These are phyloP conservation scores for Tylopilus sp. DNA, from an alignment of 768 basidiomycete species.

Conservation along the genomic window DNA sequence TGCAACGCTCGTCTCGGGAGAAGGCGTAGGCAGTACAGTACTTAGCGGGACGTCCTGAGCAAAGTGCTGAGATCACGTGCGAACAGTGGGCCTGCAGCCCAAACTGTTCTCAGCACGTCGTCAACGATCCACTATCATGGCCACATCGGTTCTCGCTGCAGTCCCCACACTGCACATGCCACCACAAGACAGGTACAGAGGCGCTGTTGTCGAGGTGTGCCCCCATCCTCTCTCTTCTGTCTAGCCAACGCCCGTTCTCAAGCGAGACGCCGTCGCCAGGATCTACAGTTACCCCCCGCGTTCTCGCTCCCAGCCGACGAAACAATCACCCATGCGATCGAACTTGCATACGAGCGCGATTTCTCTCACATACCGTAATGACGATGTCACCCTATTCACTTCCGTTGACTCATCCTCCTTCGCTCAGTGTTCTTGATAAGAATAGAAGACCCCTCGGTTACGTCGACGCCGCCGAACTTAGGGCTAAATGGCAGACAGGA, in stretches of 20 bases:
- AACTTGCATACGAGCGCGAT: constrained; percentile 89
- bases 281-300: constrained; percentile 82
- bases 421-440: constrained; percentile 65
- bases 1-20: not conserved
- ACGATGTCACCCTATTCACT: not conserved
- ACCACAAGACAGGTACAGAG: constrained; percentile 63
- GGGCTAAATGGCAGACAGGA: constrained; percentile 74
- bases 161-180: not conserved
- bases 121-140: not conserved
- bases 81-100: not conserved
- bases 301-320: constrained; percentile 75
- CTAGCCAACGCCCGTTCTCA: not conserved
- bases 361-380: constrained; percentile 90
- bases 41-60: too few species aligned
- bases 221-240: not conserved
- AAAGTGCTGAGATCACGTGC: constrained; percentile 5
- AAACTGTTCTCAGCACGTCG: too few species aligned
- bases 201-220: constrained; percentile 84
- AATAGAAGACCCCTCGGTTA: constrained; percentile 79
- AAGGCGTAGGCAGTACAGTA: too few species aligned
- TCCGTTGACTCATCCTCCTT: not conserved
- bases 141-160: not conserved
- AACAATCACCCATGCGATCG: constrained; percentile 71
- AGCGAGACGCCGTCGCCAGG: constrained; percentile 21
- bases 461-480: constrained; percentile 72